phyloP scores from a whole-genome alignment of 208 protist species.

The Trypanosoma caninum region DNA sequence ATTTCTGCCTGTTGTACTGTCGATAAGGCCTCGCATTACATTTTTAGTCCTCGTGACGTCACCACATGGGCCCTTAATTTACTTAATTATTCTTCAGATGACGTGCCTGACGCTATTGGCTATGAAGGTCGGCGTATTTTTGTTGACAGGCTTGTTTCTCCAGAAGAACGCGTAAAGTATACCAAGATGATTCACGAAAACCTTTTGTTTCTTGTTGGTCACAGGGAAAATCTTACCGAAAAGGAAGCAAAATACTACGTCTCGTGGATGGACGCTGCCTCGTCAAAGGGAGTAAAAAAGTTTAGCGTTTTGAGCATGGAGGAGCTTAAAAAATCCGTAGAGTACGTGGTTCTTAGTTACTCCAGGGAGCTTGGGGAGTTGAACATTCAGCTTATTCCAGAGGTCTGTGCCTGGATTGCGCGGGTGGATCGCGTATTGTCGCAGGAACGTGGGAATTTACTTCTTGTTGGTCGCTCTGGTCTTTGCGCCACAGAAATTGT shows the following conservation, averaged over 20 bases:
- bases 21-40: slow-evolving; percentile 96
- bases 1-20: slow-evolving; percentile 89
- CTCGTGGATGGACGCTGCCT: slow-evolving; percentile 34
- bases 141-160: slow-evolving; percentile 91
- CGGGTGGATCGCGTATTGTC: slow-evolving; percentile 96
- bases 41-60: slow-evolving; percentile 97
- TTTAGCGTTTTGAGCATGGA: slow-evolving; percentile 48
- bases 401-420: slow-evolving; percentile 93
- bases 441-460: slow-evolving; percentile 89
- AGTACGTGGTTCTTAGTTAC: slow-evolving; percentile 80
- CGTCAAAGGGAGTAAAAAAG: slow-evolving; percentile 39
- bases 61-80: slow-evolving; percentile 93
- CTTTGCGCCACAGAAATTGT: slow-evolving; percentile 92
- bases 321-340: slow-evolving; percentile 70
- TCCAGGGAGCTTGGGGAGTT: slow-evolving; percentile 93
- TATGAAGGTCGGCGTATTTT: slow-evolving; percentile 95
- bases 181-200: slow-evolving; percentile 76
- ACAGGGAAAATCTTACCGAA: slow-evolving; percentile 48
- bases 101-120: slow-evolving; percentile 86
- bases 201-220: slow-evolving; percentile 70
- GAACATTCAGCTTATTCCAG: slow-evolving; percentile 93
- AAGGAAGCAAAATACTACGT: slow-evolving; percentile 76
- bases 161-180: slow-evolving; percentile 72
- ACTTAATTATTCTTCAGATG: slow-evolving; percentile 85
- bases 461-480: slow-evolving; percentile 93